These are phyloP conservation scores for Chlamydomonas eustigma DNA, from an alignment of 139 green algal species.

Conservation along the genomic window DNA sequence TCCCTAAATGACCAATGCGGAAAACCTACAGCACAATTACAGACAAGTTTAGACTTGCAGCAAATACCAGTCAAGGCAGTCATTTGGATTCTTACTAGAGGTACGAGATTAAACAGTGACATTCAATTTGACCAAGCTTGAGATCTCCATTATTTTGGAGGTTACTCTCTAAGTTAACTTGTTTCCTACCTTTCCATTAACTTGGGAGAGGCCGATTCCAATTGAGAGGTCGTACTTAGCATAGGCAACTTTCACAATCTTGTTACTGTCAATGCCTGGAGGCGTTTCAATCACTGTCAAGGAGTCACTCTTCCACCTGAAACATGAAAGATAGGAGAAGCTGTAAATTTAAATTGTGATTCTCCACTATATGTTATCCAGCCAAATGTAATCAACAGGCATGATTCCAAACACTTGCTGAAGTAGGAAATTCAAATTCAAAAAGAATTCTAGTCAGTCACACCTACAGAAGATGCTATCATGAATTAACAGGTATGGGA, in stretches of 20 bases:
- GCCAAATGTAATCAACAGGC: too few species aligned
- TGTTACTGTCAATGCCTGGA: slow-evolving; percentile 76
- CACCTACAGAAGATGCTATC: too few species aligned
- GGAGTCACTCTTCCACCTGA: slow-evolving; percentile 53
- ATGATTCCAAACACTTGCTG: too few species aligned
- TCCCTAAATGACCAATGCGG: slow-evolving; percentile 84
- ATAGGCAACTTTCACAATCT: slow-evolving; percentile 87
- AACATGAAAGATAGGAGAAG: neutral
- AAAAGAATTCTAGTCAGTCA: too few species aligned
- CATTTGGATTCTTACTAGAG: neutral
- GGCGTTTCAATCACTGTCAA: slow-evolving; percentile 92
- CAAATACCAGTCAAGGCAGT: too few species aligned
- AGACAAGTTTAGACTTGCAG: too few species aligned
- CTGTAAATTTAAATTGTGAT: too few species aligned
- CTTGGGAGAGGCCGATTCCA: slow-evolving; percentile 79
- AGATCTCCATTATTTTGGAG: too few species aligned
- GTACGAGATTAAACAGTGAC: neutral
- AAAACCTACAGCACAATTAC: slow-evolving; percentile 9
- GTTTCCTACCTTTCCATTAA: slow-evolving; percentile 85
- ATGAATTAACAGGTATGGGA: too few species aligned
- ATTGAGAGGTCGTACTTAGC: slow-evolving; percentile 95
- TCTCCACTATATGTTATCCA: too few species aligned
- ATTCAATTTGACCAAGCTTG: neutral
- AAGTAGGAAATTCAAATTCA: too few species aligned
- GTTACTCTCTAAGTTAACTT: too few species aligned